phyloP scores from a whole-genome alignment of 352 stramenopile species.

The Pythium myriotylum region DNA sequence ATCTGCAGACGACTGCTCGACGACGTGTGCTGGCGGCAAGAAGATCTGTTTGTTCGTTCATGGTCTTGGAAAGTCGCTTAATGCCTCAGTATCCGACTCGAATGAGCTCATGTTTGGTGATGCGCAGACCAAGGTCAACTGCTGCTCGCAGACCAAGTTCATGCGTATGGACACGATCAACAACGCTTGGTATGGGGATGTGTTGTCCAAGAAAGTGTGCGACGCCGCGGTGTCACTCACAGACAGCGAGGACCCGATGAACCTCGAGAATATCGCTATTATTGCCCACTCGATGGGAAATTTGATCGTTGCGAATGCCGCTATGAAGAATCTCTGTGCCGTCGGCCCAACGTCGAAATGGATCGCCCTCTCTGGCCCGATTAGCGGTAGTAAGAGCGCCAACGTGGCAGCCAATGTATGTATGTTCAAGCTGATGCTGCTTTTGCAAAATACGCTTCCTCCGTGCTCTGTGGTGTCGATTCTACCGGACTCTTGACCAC shows the following conservation, averaged over 20 bases:
- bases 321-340: conserved; percentile 23
- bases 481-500: conserved; percentile 7
- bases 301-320: conserved; percentile 26
- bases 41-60: conserved; percentile 31
- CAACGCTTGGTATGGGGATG: conserved; percentile 26
- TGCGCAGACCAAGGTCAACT: conserved; percentile 20
- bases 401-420: conserved; percentile 3
- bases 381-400: conserved; percentile 21
- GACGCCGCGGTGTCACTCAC: conserved; percentile 22
- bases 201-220: conserved; percentile 29
- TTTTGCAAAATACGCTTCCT: neutral
- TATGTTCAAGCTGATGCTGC: conserved; percentile 13
- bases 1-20: neutral
- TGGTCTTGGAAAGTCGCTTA: conserved; percentile 6
- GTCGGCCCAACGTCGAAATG: conserved; percentile 27
- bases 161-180: conserved; percentile 34
- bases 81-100: neutral
- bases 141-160: conserved; percentile 35
- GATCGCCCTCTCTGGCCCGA: conserved; percentile 31
- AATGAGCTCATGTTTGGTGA: conserved; percentile 25
- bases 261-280: conserved; percentile 5
- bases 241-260: conserved; percentile 18
- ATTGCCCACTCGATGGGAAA: conserved; percentile 41
- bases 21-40: conserved; percentile 12
- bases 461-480: conserved; percentile 28